Evolutionary conservation across 257 asterid species (phyloP).

Genomic region (Solanum arcanum): DNA sequence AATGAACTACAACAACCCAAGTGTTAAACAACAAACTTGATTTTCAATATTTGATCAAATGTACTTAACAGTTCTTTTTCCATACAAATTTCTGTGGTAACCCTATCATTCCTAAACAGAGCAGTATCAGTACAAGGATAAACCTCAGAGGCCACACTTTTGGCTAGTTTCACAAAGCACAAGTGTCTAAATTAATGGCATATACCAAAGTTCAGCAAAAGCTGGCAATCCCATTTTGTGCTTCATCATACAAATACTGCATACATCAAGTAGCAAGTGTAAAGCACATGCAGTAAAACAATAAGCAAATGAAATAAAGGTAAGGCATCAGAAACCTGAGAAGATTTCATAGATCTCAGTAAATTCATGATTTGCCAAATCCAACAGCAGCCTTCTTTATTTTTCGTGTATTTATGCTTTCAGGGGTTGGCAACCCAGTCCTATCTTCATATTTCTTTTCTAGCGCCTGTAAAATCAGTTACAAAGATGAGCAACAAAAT

Average conservation of each 20-base stretch:
- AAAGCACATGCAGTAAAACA: conserved; percentile 6
- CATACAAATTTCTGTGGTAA: neutral
- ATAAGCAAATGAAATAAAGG: neutral
- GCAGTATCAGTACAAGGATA: neutral
- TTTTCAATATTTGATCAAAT: neutral
- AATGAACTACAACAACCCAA: neutral
- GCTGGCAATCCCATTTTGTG: neutral
- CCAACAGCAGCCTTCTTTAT: conserved; percentile 59
- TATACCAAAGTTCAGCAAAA: neutral
- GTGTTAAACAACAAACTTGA: neutral
- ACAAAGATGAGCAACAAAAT: neutral
- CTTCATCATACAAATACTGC: neutral
- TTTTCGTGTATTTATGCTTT: conserved; percentile 39
- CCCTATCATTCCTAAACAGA: neutral
- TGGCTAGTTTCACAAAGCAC: neutral
- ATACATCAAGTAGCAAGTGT: neutral
- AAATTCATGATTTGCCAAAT: conserved; percentile 61
- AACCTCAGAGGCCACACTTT: neutral
- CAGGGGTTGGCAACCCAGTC: conserved; percentile 85
- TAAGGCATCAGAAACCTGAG: neutral
- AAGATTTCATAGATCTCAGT: neutral
- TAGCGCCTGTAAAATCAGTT: conserved; percentile 40
- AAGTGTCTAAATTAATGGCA: neutral
- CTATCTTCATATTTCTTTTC: conserved; percentile 72
- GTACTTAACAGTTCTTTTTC: neutral